Evolutionary conservation across 1,284 basidiomycete genomes (phyloP), one percentile per base, ranked within the genome.

Genomic region (Mycosarcoma mackinlayi): DNA sequence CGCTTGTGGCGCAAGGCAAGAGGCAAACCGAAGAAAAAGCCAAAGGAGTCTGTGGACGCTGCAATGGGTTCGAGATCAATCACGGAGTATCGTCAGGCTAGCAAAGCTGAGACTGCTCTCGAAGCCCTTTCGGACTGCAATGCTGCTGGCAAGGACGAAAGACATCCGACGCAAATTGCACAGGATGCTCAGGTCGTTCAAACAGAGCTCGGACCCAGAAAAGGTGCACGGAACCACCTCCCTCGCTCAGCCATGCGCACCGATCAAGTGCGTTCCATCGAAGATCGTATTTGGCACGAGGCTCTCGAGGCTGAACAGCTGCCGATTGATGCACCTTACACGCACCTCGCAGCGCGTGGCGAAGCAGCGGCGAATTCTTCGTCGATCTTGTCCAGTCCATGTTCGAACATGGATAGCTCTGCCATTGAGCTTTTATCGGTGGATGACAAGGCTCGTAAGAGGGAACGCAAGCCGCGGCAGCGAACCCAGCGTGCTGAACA

Each of bases 251-350:
- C 47, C 5, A 9, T 76, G 33, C 51, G 63, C 1, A 74, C 74
- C 11, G 56, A 65, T 9, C 52, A 76, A 11, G 45, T 76, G n/a
- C 49, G 58, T 8, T 45, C 41, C 38, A 58, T 71, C 19, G 74
- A 76, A 30, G 74, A 76, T 27, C 41, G 46, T 3, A 47, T 76
- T 16, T 76, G 74, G 74, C 56, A 58, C 16, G 67, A 71, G 23
- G 74, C 74, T 3, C 55, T 76, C 18, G 68, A 76, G 9, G 14
- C 14, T 13, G 68, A 49, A 8, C 50, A 58, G 1, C 47, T 76
- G 37, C 74, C 74, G 10, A 57, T 73, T 33, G 72, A 76, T 30
- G 74, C 68, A n/a, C 67, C 72, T 4, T 76, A 76, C 46, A 76
- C 74, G 5, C 73, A 76, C n/a, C 54, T 76, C 1, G 64, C 68